phyloP scores from a whole-genome alignment of 2,329 filamentous ascomycete genomes.

The Monilinia polystroma region DNA sequence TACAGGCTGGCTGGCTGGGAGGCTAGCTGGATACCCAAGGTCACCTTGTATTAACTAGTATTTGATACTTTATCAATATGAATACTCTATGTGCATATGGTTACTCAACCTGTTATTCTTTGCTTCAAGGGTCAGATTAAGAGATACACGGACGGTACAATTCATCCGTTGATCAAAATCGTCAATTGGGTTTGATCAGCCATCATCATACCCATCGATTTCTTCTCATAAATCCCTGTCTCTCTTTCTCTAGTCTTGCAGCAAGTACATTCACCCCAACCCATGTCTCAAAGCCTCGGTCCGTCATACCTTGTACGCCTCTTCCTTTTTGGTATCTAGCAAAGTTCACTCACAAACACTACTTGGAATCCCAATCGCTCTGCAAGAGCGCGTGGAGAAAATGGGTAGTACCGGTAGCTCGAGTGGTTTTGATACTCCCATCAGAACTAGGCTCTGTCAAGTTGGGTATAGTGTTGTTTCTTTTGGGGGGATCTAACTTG shows the following conservation, averaged over 20 bases:
- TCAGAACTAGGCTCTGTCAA: background rate
- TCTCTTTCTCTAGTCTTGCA: too few relatives aligned
- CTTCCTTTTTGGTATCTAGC: background rate
- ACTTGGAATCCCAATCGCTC: background rate
- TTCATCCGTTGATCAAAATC: constrained; percentile 3
- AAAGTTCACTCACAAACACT: background rate
- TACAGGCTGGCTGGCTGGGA: background rate
- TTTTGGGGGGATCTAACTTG: background rate
- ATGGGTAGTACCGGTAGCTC: background rate
- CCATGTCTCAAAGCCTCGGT: constrained; percentile 18
- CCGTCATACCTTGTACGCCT: constrained; percentile 9
- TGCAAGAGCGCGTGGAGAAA: constrained; percentile 21
- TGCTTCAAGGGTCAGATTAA: background rate
- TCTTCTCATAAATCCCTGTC: background rate
- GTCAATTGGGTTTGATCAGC: background rate
- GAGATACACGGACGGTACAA: background rate
- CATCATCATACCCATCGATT: background rate
- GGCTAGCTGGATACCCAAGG: background rate
- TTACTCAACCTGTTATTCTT: background rate
- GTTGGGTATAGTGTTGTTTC: constrained; percentile 1
- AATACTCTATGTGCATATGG: background rate
- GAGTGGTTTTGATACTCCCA: background rate
- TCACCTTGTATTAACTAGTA: background rate
- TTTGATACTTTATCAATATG: constrained; percentile 2
- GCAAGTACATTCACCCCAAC: background rate